phyloP scores from a whole-genome alignment of 371 early-diverging fungal genomes.

The Coemansia sp. region DNA sequence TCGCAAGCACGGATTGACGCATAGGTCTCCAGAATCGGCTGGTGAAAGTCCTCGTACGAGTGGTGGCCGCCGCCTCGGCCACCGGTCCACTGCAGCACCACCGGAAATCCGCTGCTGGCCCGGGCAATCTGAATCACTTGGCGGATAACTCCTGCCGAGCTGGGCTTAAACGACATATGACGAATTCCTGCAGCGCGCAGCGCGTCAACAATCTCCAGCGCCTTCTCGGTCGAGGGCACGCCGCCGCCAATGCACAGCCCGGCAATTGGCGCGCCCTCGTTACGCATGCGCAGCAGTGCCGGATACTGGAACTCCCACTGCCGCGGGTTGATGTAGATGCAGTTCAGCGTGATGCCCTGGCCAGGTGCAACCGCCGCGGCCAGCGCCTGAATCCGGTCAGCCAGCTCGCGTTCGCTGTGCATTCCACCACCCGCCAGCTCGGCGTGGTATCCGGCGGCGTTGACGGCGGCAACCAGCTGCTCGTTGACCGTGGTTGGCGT shows the following conservation, averaged over 20 bases:
- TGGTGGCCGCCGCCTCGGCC: constrained; percentile 96
- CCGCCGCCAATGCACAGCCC: constrained; percentile 93
- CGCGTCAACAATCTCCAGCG: constrained; percentile 76
- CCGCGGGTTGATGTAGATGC: constrained; percentile 86
- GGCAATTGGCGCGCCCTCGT: constrained; percentile 87
- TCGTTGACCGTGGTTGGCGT: constrained; percentile 41
- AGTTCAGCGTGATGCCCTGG: constrained; percentile 88
- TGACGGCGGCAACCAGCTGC: constrained; percentile 64
- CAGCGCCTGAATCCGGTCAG: constrained; percentile 75
- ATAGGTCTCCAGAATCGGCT: constrained; percentile 91
- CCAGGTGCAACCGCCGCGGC: constrained; percentile 71
- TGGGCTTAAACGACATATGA: constrained; percentile 93
- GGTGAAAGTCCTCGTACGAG: constrained; percentile 92
- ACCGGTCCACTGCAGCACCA: constrained; percentile 95
- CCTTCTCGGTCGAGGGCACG: constrained; percentile 87
- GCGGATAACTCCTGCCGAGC: constrained; percentile 73
- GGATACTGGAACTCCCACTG: constrained; percentile 97
- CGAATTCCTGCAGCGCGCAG: constrained; percentile 77
- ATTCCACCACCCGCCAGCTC: constrained; percentile 94
- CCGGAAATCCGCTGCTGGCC: constrained; percentile 72
- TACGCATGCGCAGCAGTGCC: constrained; percentile 80
- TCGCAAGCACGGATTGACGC: constrained; percentile 80
- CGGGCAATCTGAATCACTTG: constrained; percentile 87
- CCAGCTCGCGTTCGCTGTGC: constrained; percentile 74
- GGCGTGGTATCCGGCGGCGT: constrained; percentile 91